Evolutionary conservation across 2,329 filamentous ascomycete genomes (phyloP).

Genomic region (Botrytis paeoniae): DNA sequence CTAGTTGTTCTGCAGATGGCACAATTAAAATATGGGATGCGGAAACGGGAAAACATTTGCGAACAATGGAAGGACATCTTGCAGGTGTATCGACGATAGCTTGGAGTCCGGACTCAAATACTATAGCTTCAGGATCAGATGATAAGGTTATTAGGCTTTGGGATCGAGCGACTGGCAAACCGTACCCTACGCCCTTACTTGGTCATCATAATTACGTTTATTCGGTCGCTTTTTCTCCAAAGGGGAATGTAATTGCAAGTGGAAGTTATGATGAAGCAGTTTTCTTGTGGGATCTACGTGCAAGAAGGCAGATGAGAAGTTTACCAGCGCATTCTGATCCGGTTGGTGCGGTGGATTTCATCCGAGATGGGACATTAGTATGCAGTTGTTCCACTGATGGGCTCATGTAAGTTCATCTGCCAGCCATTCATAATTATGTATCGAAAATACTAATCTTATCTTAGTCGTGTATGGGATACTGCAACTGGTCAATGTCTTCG

Average conservation of each 20-base stretch:
- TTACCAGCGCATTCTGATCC: constrained; percentile 94
- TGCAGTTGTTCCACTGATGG: constrained; percentile 91
- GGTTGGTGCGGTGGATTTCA: constrained; percentile 90
- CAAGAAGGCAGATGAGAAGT: constrained; percentile 81
- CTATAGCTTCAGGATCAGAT: constrained; percentile 86
- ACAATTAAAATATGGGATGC: constrained; percentile 92
- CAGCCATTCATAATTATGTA: background rate
- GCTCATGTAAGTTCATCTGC: constrained; percentile 59
- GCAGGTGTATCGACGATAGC: constrained; percentile 88
- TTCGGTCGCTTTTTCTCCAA: constrained; percentile 91
- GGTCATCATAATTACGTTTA: constrained; percentile 98
- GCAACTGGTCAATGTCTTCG: constrained; percentile 91
- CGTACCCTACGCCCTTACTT: constrained; percentile 57
- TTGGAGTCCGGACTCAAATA: constrained; percentile 89
- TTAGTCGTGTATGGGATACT: constrained; percentile 88
- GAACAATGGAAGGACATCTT: constrained; percentile 89
- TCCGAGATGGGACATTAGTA: constrained; percentile 85
- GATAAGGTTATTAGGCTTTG: constrained; percentile 95
- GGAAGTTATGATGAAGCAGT: constrained; percentile 97
- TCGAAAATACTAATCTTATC: constrained; percentile 17
- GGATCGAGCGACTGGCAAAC: constrained; percentile 66
- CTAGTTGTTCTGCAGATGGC: constrained; percentile 83
- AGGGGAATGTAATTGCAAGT: constrained; percentile 93
- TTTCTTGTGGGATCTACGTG: constrained; percentile 92
- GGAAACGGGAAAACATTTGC: constrained; percentile 70